Base-by-base conservation (phyloP, 495 filamentous ascomycete genomes). In the Daldinia concentrica region DNA sequence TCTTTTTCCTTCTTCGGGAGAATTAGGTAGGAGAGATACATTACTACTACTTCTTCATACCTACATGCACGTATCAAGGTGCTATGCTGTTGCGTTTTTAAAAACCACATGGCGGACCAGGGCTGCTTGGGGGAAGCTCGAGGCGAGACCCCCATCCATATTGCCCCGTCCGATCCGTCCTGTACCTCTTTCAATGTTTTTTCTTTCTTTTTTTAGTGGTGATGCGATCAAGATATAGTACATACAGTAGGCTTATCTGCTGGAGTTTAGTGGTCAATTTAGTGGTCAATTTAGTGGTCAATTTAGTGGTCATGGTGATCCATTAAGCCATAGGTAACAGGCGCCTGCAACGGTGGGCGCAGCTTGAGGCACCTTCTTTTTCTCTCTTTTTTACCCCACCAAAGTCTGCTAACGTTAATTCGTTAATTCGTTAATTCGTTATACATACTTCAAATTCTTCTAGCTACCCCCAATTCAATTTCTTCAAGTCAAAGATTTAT, bases 321-420 rank as follows among this genome's bases (percentile, higher is more conserved):
- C 50, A 29, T 29, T 29, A 7, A 52, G 12, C 24, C 15, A 11
- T 27, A 52, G 24, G 24, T 27, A 52, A 52, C 52, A 56, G 29
- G 30, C 52, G 52, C 52, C 52, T 56, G 7, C 52, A 56, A 56
- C 52, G 29, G 29, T 56, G 29, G 14, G 29, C 39, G 48, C 17
- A n/a, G 11, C 14, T 54, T 32, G n/a, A 56, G 0, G 15, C 27
- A 27, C 9, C 9, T 34, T 34, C 3, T 34, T 32, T 32, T 34
- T 11, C 2, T 34, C 11, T 12, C 9, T 12, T 0, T 15, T 52
- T 27, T 36, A 56, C 30, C 52, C 26, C 30, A 56, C 15, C 32
- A 56, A 45, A 22, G 17, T 9, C 17, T 22, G 2, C 11, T 34
- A 34, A 11, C 32, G 9, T 34, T 34, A 34, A 34, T 32, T 32